phyloP scores from a whole-genome alignment of 1,139 yeast genomes.

The Saccharomyces hybrid region DNA sequence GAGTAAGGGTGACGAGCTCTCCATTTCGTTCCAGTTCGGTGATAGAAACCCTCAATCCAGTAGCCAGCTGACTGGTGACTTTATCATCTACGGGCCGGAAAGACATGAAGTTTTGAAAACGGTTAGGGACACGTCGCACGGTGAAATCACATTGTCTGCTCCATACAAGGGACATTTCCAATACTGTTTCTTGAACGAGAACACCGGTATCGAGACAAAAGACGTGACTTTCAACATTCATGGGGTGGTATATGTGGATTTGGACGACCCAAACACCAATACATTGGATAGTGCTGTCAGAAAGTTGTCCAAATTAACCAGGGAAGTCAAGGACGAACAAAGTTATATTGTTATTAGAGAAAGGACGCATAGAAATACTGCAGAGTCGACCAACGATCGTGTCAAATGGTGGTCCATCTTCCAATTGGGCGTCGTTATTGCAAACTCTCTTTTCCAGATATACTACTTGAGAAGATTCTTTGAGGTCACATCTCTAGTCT shows the following conservation, averaged over 20 bases:
- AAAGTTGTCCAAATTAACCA: slow-evolving; percentile 66
- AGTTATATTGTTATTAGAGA: slow-evolving; percentile 92
- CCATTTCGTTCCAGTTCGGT: slow-evolving; percentile 90
- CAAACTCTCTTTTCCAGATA: slow-evolving; percentile 86
- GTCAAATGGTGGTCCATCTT: slow-evolving; percentile 98
- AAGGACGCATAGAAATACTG: slow-evolving; percentile 96
- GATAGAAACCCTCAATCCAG: slow-evolving; percentile 75
- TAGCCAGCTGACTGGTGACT: slow-evolving; percentile 73
- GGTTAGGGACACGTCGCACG: slow-evolving; percentile 61
- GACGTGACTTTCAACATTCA: slow-evolving; percentile 95
- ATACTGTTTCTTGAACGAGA: slow-evolving; percentile 90
- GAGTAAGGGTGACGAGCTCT: slow-evolving; percentile 77
- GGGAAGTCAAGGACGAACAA: slow-evolving; percentile 87
- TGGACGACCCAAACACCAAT: slow-evolving; percentile 73
- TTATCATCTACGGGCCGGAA: slow-evolving; percentile 40
- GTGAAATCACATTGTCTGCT: slow-evolving; percentile 67
- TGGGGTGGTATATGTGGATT: slow-evolving; percentile 84
- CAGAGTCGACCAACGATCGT: slow-evolving; percentile 93
- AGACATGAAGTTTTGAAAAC: slow-evolving; percentile 33
- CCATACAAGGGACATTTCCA: slow-evolving; percentile 63
- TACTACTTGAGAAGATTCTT: slow-evolving; percentile 90
- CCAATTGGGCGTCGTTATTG: slow-evolving; percentile 79
- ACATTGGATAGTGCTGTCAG: slow-evolving; percentile 81
- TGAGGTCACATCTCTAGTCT: slow-evolving; percentile 87
- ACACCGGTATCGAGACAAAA: slow-evolving; percentile 61